Base-by-base conservation (phyloP, 495 filamentous ascomycete genomes). In the Tuber borchii region DNA sequence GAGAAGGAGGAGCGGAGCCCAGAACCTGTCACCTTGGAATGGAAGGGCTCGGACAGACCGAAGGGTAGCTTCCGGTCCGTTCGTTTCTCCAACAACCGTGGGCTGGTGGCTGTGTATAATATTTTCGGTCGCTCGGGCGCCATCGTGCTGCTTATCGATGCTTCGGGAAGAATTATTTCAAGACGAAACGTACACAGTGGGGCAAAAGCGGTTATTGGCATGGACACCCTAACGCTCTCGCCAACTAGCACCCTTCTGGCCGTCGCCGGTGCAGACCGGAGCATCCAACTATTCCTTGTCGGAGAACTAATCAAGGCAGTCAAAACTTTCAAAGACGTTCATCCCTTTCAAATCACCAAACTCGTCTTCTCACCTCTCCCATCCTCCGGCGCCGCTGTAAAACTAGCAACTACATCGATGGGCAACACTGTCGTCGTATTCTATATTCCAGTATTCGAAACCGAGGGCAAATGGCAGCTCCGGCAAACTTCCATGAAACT, bases 391-490 rank as follows among this genome's bases (percentile, higher is more conserved):
- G 43, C 85, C 71, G 87, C 89, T 76, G 83, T 97, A 75, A 94
- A 93, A 79, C 87, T 99, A 10, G 94, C 93, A 26, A 95, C 92
- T 71, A 90, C 93, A 70, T 92, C 91, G 76, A 90, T 96, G 83
- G 93, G 91, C 74, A 95, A 93, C 83, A 94, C 92, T 14, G 88
- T 93, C 69, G 90, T 93, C 69, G 91, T 97, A 46, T 93, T 97
- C 84, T 92, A 92, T 34, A 85, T 98, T 77, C 90, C 93, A 0
- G 65, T 81, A 26, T 71, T 68, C 34, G 71, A 51, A 68, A 42
- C 42, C 22, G 70, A 77, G 42, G 80, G 75, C 40, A 65, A 22
- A 48, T 78, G 74, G 69, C 74, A 80, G 39, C 73, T 82, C 37
- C 73, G 71, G 5, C 68, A 73, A 44, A 75, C 69, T 40, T 76